Conservation (phyloP, 495 filamentous ascomycete genomes). For the Penicillium odoratum region DNA sequence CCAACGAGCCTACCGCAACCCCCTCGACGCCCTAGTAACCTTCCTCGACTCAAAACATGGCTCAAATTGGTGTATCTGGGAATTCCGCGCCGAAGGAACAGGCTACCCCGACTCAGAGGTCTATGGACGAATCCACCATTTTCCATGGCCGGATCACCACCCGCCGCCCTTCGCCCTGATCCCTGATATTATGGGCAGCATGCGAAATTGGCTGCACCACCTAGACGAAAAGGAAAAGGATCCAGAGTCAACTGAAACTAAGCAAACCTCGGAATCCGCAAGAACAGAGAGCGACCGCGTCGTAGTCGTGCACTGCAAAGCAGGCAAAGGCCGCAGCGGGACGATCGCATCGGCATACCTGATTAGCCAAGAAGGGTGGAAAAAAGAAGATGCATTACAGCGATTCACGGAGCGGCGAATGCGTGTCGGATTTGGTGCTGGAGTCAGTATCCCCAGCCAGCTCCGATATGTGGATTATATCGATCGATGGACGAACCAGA, state of each 20-base stretch:
- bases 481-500: constrained; percentile 73
- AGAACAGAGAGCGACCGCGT: constrained; percentile 51
- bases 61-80: constrained; percentile 88
- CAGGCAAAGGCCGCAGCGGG: constrained; percentile 93
- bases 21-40: constrained; percentile 76
- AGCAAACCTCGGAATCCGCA: constrained; percentile 12
- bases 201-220: constrained; percentile 79
- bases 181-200: constrained; percentile 82
- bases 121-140: constrained; percentile 79
- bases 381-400: constrained; percentile 69
- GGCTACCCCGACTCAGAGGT: constrained; percentile 92
- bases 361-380: constrained; percentile 89
- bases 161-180: constrained; percentile 90
- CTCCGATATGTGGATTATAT: constrained; percentile 87
- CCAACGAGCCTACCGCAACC: constrained; percentile 87
- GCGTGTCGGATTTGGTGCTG: constrained; percentile 81
- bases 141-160: constrained; percentile 95
- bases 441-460: constrained; percentile 93
- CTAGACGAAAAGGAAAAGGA: constrained; percentile 40
- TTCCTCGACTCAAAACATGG: constrained; percentile 86
- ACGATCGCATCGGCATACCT: constrained; percentile 84
- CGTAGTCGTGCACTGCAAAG: constrained; percentile 94
- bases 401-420: constrained; percentile 87
- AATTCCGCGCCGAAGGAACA: constrained; percentile 94
- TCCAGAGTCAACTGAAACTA: constrained; percentile 16